These are phyloP conservation scores for Solanum stenotomum DNA, from an alignment of 257 asterid genomes.

Conservation along the genomic window DNA sequence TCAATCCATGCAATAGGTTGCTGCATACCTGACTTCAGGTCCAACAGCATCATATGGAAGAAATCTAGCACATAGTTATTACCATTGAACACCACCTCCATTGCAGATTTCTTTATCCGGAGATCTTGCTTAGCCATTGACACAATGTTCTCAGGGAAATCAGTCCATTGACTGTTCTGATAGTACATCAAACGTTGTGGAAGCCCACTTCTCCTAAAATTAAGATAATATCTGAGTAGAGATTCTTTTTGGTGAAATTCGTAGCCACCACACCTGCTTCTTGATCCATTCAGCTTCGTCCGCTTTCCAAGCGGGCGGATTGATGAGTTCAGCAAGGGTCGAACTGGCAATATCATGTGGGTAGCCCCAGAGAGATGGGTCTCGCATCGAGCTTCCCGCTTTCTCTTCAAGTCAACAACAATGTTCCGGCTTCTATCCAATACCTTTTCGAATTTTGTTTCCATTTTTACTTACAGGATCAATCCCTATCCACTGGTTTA, in stretches of 20 bases:
- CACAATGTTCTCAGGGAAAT: constrained; percentile 55
- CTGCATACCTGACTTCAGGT: constrained; percentile 49
- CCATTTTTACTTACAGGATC: constrained; percentile 46
- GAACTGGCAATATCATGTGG: constrained; percentile 29
- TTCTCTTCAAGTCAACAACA: constrained; percentile 60
- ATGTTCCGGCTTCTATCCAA: constrained; percentile 51
- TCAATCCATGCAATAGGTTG: constrained; percentile 90
- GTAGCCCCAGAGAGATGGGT: constrained; percentile 26
- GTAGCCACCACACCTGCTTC: constrained; percentile 8
- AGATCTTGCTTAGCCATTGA: constrained; percentile 41
- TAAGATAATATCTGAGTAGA: constrained; percentile 33
- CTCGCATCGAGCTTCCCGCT: constrained; percentile 25
- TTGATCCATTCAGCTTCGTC: constrained; percentile 38
- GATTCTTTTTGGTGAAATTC: constrained; percentile 25
- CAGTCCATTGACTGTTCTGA: constrained; percentile 63
- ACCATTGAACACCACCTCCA: constrained; percentile 50
- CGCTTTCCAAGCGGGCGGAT: constrained; percentile 33
- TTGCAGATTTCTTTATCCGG: constrained; percentile 38
- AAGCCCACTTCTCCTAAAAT: constrained; percentile 51
- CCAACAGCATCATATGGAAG: constrained; percentile 57
- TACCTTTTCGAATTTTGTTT: constrained; percentile 60
- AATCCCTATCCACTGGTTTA: constrained; percentile 41
- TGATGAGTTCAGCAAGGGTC: constrained; percentile 20
- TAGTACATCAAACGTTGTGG: constrained; percentile 66
- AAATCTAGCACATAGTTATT: constrained; percentile 48